phyloP scores from a whole-genome alignment of 768 basidiomycete species.

The Calocybe gangraenosa region DNA sequence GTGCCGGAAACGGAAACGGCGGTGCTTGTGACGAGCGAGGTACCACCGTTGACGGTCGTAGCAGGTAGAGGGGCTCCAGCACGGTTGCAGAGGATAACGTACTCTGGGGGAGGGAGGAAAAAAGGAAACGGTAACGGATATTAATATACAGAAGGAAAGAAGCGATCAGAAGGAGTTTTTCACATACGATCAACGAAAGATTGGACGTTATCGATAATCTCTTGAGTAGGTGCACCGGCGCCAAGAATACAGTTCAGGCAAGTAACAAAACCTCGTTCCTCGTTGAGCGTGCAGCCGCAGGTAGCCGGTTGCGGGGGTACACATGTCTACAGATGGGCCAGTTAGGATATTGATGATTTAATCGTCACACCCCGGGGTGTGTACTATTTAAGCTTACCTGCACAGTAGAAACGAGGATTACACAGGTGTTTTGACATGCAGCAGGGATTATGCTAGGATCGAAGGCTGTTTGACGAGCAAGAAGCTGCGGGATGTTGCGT shows the following conservation, averaged over 20 bases:
- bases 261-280: slow-evolving; percentile 7
- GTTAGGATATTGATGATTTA: too few species aligned
- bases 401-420: neutral
- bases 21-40: slow-evolving; percentile 3
- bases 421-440: slow-evolving; percentile 4
- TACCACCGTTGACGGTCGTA: slow-evolving; percentile 10
- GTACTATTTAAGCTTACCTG: neutral
- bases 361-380: neutral
- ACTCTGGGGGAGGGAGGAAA: slow-evolving; percentile 6
- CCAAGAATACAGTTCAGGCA: slow-evolving; percentile 13
- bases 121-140: neutral
- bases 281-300: slow-evolving; percentile 9
- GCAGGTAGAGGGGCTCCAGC: slow-evolving; percentile 11
- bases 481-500: slow-evolving; percentile 9
- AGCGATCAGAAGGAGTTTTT: neutral
- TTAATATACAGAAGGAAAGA: neutral
- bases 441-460: slow-evolving; percentile 11
- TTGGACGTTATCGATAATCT: slow-evolving; percentile 1
- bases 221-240: neutral
- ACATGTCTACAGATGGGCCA: slow-evolving; percentile 2
- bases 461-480: slow-evolving; percentile 7
- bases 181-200: slow-evolving; percentile 8
- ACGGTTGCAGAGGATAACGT: slow-evolving; percentile 4
- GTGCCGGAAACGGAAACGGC: too few species aligned
- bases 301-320: neutral